Conservation (phyloP, 129 eudicot genomes). For the Tagetes patula region DNA sequence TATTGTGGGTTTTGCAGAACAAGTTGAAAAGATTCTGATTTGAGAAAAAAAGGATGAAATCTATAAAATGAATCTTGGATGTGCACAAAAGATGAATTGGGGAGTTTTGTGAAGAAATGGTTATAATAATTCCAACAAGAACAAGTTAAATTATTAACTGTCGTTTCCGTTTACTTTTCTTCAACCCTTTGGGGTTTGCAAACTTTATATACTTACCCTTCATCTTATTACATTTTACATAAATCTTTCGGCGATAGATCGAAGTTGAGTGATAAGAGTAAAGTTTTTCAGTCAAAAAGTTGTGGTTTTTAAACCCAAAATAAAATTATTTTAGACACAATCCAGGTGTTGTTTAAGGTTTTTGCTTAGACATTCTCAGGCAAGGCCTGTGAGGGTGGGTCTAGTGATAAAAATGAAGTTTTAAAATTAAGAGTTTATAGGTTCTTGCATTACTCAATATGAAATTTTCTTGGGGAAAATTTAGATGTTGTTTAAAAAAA, state of each 20-base stretch:
- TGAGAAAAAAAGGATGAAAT: constrained; percentile 26
- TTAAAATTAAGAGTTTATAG: too few species aligned
- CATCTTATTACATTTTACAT: constrained; percentile 1
- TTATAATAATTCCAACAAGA: constrained; percentile 23
- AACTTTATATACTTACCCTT: background rate
- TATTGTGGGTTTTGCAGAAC: constrained; percentile 23
- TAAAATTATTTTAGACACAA: too few species aligned
- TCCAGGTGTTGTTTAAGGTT: too few species aligned
- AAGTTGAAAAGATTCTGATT: constrained; percentile 30
- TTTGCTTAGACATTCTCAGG: too few species aligned
- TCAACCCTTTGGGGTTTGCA: constrained; percentile 15
- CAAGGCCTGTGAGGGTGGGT: too few species aligned
- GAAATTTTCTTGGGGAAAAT: too few species aligned
- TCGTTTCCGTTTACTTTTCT: constrained; percentile 25
- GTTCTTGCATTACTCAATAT: too few species aligned
- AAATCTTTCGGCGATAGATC: background rate
- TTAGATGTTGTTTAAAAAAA: too few species aligned
- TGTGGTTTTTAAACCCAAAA: too few species aligned
- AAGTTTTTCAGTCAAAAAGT: too few species aligned
- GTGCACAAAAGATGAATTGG: constrained; percentile 9
- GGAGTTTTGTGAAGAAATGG: constrained; percentile 30
- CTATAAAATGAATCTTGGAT: constrained; percentile 7
- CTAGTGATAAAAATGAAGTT: too few species aligned
- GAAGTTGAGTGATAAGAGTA: too few species aligned
- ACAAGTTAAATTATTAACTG: constrained; percentile 24